Conservation (phyloP, 129 eudicot genomes). For the Heracleum sosnowskyi region DNA sequence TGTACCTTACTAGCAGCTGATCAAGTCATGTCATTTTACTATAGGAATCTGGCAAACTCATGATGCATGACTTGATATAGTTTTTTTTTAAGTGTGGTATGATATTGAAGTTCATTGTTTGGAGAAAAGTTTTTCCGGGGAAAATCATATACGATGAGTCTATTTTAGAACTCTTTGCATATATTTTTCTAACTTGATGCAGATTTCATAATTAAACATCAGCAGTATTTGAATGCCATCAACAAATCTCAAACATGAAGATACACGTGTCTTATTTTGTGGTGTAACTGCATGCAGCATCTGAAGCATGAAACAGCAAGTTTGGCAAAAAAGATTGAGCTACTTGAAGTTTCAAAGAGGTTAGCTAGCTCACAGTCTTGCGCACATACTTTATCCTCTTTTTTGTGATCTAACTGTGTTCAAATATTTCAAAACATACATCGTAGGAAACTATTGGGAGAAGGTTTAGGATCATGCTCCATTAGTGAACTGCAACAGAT, state of each 20-base stretch:
- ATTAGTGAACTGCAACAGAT: conserved; percentile 65
- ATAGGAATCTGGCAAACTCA: too few relatives aligned
- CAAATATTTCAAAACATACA: neutral
- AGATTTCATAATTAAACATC: neutral
- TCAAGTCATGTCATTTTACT: too few relatives aligned
- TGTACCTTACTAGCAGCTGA: too few relatives aligned
- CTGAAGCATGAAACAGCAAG: conserved; percentile 75
- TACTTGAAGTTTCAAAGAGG: conserved; percentile 74
- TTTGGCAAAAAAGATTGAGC: conserved; percentile 76
- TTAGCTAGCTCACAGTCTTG: conserved; percentile 12
- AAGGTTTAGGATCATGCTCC: conserved; percentile 59
- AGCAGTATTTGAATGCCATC: neutral
- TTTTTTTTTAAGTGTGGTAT: too few relatives aligned
- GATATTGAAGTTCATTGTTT: too few relatives aligned
- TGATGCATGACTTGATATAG: too few relatives aligned
- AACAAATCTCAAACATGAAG: neutral
- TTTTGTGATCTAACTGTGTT: neutral
- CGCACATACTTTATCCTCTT: neutral
- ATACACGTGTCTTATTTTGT: neutral
- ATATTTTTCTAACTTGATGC: neutral
- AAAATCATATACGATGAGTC: too few relatives aligned
- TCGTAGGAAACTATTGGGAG: conserved; percentile 76
- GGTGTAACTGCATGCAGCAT: conserved; percentile 35
- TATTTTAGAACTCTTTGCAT: neutral
- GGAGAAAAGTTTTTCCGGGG: too few relatives aligned